These are phyloP conservation scores for Forsythia suspensa DNA, from an alignment of 257 asterid genomes.

Conservation along the genomic window DNA sequence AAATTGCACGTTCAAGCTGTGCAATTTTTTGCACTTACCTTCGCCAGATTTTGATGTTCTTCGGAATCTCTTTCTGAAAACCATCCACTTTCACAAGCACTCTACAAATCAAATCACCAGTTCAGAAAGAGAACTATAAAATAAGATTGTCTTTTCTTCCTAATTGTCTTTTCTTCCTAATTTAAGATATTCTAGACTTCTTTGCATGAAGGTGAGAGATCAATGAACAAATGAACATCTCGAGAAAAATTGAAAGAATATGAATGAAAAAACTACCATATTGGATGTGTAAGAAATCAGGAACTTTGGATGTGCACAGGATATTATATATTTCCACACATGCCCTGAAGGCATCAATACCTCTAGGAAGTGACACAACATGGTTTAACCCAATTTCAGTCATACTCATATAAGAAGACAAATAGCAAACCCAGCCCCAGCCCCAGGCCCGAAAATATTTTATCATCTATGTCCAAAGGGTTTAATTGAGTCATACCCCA, in stretches of 20 bases:
- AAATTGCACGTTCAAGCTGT: too few relatives aligned
- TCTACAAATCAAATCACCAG: slow-evolving; percentile 46
- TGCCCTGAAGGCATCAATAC: not conserved
- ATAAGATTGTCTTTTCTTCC: not conserved
- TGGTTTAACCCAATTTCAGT: slow-evolving; percentile 7
- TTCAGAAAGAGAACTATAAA: slow-evolving; percentile 10
- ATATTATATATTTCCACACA: slow-evolving; percentile 1
- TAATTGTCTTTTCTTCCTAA: not conserved
- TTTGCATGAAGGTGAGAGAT: slow-evolving; percentile 6
- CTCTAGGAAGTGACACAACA: slow-evolving; percentile 8
- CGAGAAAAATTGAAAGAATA: not conserved
- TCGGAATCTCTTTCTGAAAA: slow-evolving; percentile 62
- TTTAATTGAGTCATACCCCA: not conserved
- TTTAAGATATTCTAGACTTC: slow-evolving; percentile 1
- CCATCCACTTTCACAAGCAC: slow-evolving; percentile 77
- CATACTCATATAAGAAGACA: slow-evolving; percentile 6
- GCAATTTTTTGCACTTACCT: not conserved
- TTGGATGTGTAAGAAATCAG: not conserved
- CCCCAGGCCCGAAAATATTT: slow-evolving; percentile 1
- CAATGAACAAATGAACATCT: slow-evolving; percentile 1
- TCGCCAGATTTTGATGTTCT: slow-evolving; percentile 54
- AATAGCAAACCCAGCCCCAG: not conserved
- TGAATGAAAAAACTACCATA: not conserved
- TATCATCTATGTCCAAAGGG: slow-evolving; percentile 1
- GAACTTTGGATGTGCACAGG: not conserved